Evolutionary conservation across 2,329 filamentous ascomycete species (phyloP).

Genomic region (Westerdykella sp.): DNA sequence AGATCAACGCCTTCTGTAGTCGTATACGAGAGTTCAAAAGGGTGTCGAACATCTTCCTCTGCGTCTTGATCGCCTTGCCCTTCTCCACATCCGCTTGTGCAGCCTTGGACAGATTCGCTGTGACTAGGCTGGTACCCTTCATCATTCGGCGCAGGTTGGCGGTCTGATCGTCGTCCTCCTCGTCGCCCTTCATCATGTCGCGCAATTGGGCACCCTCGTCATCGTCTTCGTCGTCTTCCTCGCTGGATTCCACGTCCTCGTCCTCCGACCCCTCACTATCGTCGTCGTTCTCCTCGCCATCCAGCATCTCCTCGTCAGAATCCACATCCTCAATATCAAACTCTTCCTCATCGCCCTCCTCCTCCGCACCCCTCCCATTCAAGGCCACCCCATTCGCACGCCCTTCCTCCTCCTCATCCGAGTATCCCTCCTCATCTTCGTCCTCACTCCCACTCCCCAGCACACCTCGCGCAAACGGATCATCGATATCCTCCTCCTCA

Average conservation of each 20-base stretch:
- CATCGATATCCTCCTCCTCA: constrained; percentile 49
- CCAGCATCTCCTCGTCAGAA: constrained; percentile 43
- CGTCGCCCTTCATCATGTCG: constrained; percentile 22
- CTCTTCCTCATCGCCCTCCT: constrained; percentile 46
- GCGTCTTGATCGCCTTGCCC: constrained; percentile 76
- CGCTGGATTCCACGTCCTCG: constrained; percentile 31
- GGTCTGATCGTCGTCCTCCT: constrained; percentile 34
- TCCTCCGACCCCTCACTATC: constrained; percentile 7
- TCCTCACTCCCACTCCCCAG: constrained; percentile 38
- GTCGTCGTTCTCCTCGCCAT: constrained; percentile 43
- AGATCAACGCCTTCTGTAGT: constrained; percentile 81
- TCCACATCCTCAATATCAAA: constrained; percentile 38
- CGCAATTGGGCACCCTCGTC: constrained; percentile 25
- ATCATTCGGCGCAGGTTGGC: constrained; percentile 62
- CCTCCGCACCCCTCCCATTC: constrained; percentile 43
- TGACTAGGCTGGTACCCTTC: constrained; percentile 58
- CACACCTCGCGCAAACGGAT: constrained; percentile 42
- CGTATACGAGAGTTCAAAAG: constrained; percentile 87
- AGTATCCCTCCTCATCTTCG: constrained; percentile 35
- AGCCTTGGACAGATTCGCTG: constrained; percentile 59
- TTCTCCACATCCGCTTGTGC: constrained; percentile 75
- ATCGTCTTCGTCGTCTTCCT: constrained; percentile 29
- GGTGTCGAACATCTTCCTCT: constrained; percentile 79
- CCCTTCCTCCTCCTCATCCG: constrained; percentile 19
- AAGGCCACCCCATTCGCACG: constrained; percentile 38